A percentile compares a stretch with the other conserved stretches of the same genome.
Conservation (phyloP, 148 eudicot genomes). For the Chenopodium berlandieri region DNA sequence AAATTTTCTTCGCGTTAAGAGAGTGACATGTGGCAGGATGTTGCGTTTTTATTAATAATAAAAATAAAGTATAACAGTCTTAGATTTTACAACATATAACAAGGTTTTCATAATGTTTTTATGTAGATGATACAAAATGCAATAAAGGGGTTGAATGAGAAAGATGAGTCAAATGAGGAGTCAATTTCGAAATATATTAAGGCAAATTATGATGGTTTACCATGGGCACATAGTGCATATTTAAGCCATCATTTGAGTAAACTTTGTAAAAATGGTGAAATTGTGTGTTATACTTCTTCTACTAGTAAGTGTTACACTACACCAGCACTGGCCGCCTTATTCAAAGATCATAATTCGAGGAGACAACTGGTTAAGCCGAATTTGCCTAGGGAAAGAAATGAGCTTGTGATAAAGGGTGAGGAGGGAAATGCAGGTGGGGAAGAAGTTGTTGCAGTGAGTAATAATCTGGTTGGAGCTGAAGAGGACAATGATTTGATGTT, state of each 20-base stretch:
- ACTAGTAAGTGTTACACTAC: background rate
- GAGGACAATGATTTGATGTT: slow-evolving; percentile 6
- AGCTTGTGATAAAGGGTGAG: background rate
- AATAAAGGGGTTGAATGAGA: slow-evolving; percentile 40
- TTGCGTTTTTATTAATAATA: no score
- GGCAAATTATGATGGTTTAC: slow-evolving; percentile 44
- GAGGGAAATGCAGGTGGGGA: slow-evolving; percentile 9
- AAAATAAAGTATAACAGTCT: no score
- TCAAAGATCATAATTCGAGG: background rate
- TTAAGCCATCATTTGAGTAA: slow-evolving; percentile 48
- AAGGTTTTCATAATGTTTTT: no score
- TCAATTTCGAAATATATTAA: slow-evolving; percentile 45
- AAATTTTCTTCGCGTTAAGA: no score
- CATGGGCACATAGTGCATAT: slow-evolving; percentile 52
- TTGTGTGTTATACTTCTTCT: slow-evolving; percentile 16
- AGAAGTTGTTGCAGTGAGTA: background rate
- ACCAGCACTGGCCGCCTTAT: background rate
- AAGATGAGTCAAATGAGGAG: slow-evolving; percentile 51
- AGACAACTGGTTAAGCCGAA: slow-evolving; percentile 1
- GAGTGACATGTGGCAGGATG: no score
- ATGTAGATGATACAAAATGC: slow-evolving; percentile 64
- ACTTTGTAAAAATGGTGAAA: slow-evolving; percentile 46
- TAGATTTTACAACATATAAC: no score
- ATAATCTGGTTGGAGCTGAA: slow-evolving; percentile 1
- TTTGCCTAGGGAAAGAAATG: background rate